phyloP scores from a whole-genome alignment of 805 yeast species.

The Cyberlindnera misumaiensis region DNA sequence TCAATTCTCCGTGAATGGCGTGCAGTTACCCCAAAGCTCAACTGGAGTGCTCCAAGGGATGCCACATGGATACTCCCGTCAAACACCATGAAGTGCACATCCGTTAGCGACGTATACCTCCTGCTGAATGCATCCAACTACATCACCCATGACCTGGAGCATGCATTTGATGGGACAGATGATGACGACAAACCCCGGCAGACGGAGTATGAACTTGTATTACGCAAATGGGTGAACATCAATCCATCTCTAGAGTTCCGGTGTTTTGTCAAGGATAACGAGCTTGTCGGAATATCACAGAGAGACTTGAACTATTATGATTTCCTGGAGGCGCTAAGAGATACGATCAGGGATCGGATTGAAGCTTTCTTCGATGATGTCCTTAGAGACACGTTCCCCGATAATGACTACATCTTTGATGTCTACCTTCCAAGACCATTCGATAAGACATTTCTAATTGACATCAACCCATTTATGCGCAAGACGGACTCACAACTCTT shows the following conservation, averaged over 20 bases:
- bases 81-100: conserved; percentile 65
- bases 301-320: conserved; percentile 81
- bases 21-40: conserved; percentile 77
- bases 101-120: conserved; percentile 70
- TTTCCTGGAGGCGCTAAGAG: conserved; percentile 50
- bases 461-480: conserved; percentile 79
- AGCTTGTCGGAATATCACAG: conserved; percentile 71
- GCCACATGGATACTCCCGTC: conserved; percentile 86
- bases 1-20: conserved; percentile 42
- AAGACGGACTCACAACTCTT: conserved; percentile 73
- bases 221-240: conserved; percentile 75
- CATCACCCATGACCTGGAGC: conserved; percentile 74
- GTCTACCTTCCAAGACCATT: conserved; percentile 77
- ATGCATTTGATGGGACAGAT: conserved; percentile 51
- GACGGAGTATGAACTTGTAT: conserved; percentile 54
- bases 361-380: conserved; percentile 47
- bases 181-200: conserved; percentile 28
- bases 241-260: conserved; percentile 92
- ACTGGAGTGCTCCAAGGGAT: conserved; percentile 97
- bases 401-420: conserved; percentile 62
- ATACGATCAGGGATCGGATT: conserved; percentile 40
- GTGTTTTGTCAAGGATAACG: conserved; percentile 62
- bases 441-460: conserved; percentile 60
- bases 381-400: conserved; percentile 43
- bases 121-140: conserved; percentile 84